Percentiles rank a stretch among this genome's conserved stretches.
Conservation (phyloP, 2,329 filamentous ascomycete species). For the Aspergillus amoenus region DNA sequence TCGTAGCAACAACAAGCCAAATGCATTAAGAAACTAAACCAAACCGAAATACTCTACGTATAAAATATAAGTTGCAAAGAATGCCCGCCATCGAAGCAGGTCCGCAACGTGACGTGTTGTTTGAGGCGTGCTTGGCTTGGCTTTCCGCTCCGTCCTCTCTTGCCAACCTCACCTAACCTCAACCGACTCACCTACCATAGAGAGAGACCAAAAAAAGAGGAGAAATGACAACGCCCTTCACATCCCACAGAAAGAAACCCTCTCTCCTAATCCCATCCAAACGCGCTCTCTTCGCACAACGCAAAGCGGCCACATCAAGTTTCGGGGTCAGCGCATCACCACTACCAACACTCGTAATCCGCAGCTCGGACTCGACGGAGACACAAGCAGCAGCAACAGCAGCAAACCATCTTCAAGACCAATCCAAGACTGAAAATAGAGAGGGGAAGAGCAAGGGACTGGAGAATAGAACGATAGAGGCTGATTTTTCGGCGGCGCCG, state of each 20-base stretch:
- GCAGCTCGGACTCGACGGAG: background rate
- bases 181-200: too few species aligned
- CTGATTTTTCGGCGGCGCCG: slow-evolving; percentile 30
- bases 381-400: too few species aligned
- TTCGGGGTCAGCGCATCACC: background rate
- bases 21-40: too few species aligned
- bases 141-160: too few species aligned
- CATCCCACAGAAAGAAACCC: slow-evolving; percentile 7
- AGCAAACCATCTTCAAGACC: too few species aligned
- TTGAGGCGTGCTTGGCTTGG: too few species aligned
- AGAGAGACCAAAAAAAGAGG: too few species aligned
- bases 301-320: background rate
- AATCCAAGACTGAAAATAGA: background rate
- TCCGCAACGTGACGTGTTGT: too few species aligned
- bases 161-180: too few species aligned
- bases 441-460: background rate
- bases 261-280: slow-evolving; percentile 29
- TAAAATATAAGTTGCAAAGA: too few species aligned
- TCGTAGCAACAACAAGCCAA: background rate
- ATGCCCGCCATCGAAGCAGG: too few species aligned
- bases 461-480: background rate
- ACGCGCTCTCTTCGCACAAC: slow-evolving; percentile 18
- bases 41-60: too few species aligned
- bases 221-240: background rate
- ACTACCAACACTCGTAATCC: background rate